phyloP scores from a whole-genome alignment of 2,329 filamentous ascomycete species.

The Rhynchosporium agropyri region DNA sequence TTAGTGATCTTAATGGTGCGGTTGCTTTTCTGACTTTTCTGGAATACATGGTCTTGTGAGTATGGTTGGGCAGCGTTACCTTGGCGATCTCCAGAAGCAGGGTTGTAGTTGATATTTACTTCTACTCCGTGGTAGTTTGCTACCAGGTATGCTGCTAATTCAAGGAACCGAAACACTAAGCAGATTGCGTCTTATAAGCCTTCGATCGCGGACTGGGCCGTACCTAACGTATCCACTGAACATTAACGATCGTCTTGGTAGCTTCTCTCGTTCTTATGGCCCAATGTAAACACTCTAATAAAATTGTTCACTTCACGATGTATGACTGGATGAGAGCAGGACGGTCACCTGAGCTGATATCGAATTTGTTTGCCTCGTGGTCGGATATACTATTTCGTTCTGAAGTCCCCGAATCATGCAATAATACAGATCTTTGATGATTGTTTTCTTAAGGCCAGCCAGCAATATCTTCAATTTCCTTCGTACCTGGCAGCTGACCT shows the following conservation, averaged over 20 bases:
- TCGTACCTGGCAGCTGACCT: not conserved
- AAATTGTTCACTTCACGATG: not conserved
- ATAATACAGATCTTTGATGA: not conserved
- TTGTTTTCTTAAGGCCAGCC: not conserved
- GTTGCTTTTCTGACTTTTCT: not conserved
- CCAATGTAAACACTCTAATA: not conserved
- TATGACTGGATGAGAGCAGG: not conserved
- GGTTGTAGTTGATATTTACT: not conserved
- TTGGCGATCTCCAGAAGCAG: not conserved
- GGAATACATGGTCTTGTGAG: not conserved
- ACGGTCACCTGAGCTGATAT: not conserved
- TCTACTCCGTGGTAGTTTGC: not conserved
- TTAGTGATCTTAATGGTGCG: not conserved
- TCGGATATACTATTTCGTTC: not conserved
- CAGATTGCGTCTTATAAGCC: not conserved
- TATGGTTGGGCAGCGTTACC: not conserved
- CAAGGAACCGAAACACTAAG: not conserved
- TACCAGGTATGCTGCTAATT: not conserved
- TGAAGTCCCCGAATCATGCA: not conserved
- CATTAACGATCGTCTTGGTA: no score
- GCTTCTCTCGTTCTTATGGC: not conserved
- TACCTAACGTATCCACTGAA: not conserved
- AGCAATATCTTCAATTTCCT: not conserved
- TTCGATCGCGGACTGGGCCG: conserved; percentile 9
- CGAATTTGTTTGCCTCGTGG: not conserved